Percentiles rank a stretch among this genome's conserved stretches.
Conservation (phyloP, 345 rosid species). For the Xanthoceras sorbifolium region DNA sequence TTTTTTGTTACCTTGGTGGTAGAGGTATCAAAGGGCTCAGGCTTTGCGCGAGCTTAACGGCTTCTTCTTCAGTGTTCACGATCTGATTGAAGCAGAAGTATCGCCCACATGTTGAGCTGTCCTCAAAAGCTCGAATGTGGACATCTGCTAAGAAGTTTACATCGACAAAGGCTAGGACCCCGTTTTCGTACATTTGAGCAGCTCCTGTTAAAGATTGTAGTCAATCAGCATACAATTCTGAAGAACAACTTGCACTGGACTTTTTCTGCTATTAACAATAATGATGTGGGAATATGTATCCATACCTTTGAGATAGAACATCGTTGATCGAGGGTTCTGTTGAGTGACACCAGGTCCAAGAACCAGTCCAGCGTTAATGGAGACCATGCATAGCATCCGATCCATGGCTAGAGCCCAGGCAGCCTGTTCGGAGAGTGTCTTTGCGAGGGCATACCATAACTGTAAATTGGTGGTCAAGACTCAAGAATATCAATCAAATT, state of each 20-base stretch:
- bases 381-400: constrained; percentile 76
- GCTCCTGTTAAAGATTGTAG: constrained; percentile 52
- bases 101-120: constrained; percentile 64
- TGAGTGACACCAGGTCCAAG: constrained; percentile 69
- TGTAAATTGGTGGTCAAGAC: constrained; percentile 24
- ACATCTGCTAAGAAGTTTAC: constrained; percentile 63
- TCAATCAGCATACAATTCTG: neutral
- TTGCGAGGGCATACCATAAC: constrained; percentile 83
- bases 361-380: constrained; percentile 73
- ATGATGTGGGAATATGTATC: neutral
- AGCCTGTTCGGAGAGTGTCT: constrained; percentile 77
- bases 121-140: constrained; percentile 71
- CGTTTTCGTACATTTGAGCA: constrained; percentile 78
- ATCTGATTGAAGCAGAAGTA: constrained; percentile 81
- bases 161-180: constrained; percentile 68
- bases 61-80: constrained; percentile 59
- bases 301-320: constrained; percentile 82
- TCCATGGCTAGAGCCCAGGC: constrained; percentile 98
- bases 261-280: neutral
- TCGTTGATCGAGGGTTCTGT: constrained; percentile 62
- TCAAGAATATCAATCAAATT: neutral
- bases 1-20: constrained; percentile 54
- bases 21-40: constrained; percentile 68
- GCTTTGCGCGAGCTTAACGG: constrained; percentile 55
- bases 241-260: neutral